These are phyloP conservation scores for Neurospora discreta DNA, from an alignment of 495 filamentous ascomycete genomes.

Conservation along the genomic window DNA sequence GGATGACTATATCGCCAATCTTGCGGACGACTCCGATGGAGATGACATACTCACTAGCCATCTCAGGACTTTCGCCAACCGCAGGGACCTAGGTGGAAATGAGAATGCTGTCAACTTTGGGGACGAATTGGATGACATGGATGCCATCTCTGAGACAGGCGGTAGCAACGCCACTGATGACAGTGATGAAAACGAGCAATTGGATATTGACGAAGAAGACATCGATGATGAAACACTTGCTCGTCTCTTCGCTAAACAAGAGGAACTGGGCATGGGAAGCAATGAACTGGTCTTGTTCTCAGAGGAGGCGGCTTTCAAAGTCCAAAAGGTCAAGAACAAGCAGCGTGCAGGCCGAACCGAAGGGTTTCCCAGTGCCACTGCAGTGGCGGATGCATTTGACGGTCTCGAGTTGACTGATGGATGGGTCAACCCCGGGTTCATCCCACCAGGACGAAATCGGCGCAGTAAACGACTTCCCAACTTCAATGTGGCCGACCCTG, in stretches of 20 bases:
- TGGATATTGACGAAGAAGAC: constrained; percentile 9
- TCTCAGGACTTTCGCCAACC: constrained; percentile 17
- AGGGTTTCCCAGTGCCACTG: constrained; percentile 41
- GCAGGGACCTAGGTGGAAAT: constrained; percentile 40
- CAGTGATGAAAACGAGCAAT: constrained; percentile 23
- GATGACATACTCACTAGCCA: constrained; percentile 17
- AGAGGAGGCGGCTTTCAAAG: constrained; percentile 8
- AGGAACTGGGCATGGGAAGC: constrained; percentile 50
- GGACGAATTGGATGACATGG: constrained; percentile 10
- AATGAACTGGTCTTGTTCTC: constrained; percentile 49
- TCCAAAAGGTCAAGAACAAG: not conserved
- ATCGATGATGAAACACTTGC: constrained; percentile 51
- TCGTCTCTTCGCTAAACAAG: constrained; percentile 50
- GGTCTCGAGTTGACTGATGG: constrained; percentile 72
- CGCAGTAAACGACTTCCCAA: constrained; percentile 31
- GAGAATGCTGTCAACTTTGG: constrained; percentile 15
- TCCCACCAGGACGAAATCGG: constrained; percentile 45
- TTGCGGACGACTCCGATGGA: constrained; percentile 31
- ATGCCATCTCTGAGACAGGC: constrained; percentile 11
- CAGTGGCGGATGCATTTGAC: constrained; percentile 63
- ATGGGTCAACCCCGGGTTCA: constrained; percentile 51
- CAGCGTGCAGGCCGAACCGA: constrained; percentile 3
- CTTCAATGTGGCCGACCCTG: constrained; percentile 60
- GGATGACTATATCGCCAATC: constrained; percentile 71
- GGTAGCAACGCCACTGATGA: constrained; percentile 21